Conservation (phyloP, 2,329 filamentous ascomycete genomes). For the Colletotrichum cuscutae region DNA sequence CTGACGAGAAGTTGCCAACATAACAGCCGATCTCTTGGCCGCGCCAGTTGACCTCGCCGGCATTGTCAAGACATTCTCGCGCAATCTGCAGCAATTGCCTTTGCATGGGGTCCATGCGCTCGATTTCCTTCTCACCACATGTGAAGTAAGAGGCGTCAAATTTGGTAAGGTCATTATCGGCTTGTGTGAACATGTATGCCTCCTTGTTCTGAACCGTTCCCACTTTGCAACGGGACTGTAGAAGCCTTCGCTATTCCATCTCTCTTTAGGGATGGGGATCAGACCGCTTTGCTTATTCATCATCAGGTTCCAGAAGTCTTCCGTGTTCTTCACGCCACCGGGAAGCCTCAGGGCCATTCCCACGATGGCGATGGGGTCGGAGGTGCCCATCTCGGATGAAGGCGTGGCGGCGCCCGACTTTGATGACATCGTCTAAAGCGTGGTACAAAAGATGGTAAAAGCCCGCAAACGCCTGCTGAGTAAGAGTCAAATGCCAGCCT, state of each 20-base stretch:
- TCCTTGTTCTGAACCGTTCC: constrained; percentile 30
- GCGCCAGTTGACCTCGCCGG: constrained; percentile 40
- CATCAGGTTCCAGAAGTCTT: constrained; percentile 45
- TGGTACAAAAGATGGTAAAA: neutral
- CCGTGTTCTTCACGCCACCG: constrained; percentile 39
- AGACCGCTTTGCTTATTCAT: constrained; percentile 40
- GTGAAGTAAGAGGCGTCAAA: constrained; percentile 46
- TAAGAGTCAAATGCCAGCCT: neutral
- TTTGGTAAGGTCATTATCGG: constrained; percentile 37
- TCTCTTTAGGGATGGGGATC: constrained; percentile 39
- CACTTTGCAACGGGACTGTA: constrained; percentile 31
- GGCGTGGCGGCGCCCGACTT: constrained; percentile 11
- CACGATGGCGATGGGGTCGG: constrained; percentile 43
- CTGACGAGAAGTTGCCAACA: constrained; percentile 43
- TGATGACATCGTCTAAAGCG: neutral
- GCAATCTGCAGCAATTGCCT: constrained; percentile 42
- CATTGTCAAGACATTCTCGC: constrained; percentile 44
- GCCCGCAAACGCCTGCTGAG: neutral
- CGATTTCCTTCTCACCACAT: constrained; percentile 41
- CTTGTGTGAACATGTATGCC: constrained; percentile 36
- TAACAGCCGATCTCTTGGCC: constrained; percentile 42
- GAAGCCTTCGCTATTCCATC: constrained; percentile 42
- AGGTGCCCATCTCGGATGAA: constrained; percentile 18
- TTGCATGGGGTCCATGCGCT: constrained; percentile 44
- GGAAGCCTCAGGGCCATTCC: constrained; percentile 46